These are phyloP conservation scores for Penicillium lagena DNA, from an alignment of 495 filamentous ascomycete genomes.

Conservation along the genomic window DNA sequence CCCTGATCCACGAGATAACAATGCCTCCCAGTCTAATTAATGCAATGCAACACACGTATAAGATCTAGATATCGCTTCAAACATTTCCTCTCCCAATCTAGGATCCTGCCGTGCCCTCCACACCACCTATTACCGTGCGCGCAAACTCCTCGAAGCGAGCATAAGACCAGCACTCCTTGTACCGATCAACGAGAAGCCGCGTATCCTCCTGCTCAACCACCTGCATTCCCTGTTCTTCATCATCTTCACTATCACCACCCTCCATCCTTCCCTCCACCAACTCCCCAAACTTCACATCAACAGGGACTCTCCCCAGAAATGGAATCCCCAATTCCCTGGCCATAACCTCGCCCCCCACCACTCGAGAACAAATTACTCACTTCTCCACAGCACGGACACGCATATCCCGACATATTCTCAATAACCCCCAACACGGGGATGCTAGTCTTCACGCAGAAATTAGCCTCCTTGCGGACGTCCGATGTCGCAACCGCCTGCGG, in stretches of 20 bases:
- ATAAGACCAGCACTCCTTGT: constrained; percentile 68
- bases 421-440: constrained; percentile 81
- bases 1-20: too few relatives aligned
- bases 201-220: constrained; percentile 33
- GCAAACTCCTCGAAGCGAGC: constrained; percentile 67
- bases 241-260: constrained; percentile 26
- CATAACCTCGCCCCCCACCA: constrained; percentile 84
- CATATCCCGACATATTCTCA: constrained; percentile 97
- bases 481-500: constrained; percentile 90
- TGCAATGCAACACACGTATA: constrained; percentile 2
- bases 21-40: not conserved
- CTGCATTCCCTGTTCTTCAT: constrained; percentile 36
- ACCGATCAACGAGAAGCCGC: constrained; percentile 65
- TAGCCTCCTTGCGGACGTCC: constrained; percentile 93
- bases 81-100: not conserved
- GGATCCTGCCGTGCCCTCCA: constrained; percentile 20
- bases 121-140: constrained; percentile 40
- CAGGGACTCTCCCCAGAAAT: constrained; percentile 82
- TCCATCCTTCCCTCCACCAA: constrained; percentile 57
- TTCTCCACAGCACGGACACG: constrained; percentile 91
- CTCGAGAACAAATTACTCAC: constrained; percentile 88
- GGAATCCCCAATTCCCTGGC: constrained; percentile 73
- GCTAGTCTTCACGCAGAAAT: constrained; percentile 85
- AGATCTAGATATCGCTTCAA: constrained; percentile 3
- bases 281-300: constrained; percentile 69